Base-by-base conservation (phyloP, 495 filamentous ascomycete species). In the Filosporella fistucella region DNA sequence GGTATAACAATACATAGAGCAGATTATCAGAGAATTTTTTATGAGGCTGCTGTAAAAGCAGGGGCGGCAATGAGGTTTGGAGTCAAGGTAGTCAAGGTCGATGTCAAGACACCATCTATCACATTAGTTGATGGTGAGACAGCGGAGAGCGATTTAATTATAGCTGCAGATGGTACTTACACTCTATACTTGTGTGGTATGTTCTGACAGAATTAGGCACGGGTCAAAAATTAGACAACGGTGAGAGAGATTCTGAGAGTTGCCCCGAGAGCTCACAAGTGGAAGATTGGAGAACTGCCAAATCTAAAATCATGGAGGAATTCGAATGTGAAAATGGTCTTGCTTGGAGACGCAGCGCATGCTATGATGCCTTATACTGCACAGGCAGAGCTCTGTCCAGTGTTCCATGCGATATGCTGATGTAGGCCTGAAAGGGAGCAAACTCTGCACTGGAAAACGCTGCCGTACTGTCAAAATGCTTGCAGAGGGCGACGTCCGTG, bases 271-370 rank as follows among this genome's bases (percentile, higher is more conserved):
- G 29, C 17, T 8, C 12, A 17, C 11, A 18, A 24, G 16, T 48
- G 45, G 45, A 29, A n/a, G n/a, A 58, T 86, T 80, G 81, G 74
- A 74, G 45, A 48, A 45, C 62, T 86, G 13, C 79, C 77, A 68
- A 81, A 82, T 45, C 57, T 83, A 2, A 64, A 71, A n/a, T 61
- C 64, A 28, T 84, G 80, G 81, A 65, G 68, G 5, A 75, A 77
- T 48, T 60, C 72, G 1, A 67, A 52, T 48, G 76, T 49, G 21
- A 75, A 54, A 20, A 32, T 45, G 12, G 29, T 45, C 11, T 14
- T 45, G 17, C 42, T 71, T 9, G 68, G 69, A 12, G 70, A 73
- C 54, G 68, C 71, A 4, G 67, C 71, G 1, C 70, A 75, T 49
- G 72, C 70, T 9, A 63, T 71, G 52, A 60, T 68, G 0, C 69